These are phyloP conservation scores for Xylariaceae sp. DNA, from an alignment of 2,329 filamentous ascomycete genomes.

Conservation along the genomic window DNA sequence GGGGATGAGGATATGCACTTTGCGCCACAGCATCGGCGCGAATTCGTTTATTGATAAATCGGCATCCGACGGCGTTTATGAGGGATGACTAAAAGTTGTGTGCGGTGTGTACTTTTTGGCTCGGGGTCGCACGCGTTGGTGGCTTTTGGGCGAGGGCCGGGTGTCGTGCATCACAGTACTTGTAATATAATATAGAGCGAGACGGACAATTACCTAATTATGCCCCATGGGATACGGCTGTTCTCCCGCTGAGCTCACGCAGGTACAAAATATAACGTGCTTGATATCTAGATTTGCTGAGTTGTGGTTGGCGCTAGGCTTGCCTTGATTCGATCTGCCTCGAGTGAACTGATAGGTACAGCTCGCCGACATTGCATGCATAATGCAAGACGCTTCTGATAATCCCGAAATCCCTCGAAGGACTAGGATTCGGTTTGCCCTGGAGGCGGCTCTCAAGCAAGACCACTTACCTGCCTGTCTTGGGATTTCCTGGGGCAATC, in stretches of 20 bases:
- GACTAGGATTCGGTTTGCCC: too few relatives aligned
- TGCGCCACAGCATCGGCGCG: conserved; percentile 8
- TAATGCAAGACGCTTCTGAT: too few relatives aligned
- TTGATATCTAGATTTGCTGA: neutral
- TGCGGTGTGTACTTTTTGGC: conserved; percentile 14
- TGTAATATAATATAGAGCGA: conserved; percentile 23
- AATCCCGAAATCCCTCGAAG: too few relatives aligned
- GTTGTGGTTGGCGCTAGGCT: too few relatives aligned
- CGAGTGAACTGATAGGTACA: too few relatives aligned
- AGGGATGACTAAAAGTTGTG: conserved; percentile 14
- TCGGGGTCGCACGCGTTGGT: neutral
- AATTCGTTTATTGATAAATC: conserved; percentile 12
- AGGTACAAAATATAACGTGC: neutral
- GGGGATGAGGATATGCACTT: conserved; percentile 10
- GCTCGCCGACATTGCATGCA: too few relatives aligned
- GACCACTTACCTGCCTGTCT: too few relatives aligned
- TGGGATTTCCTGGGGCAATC: too few relatives aligned
- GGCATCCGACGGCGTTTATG: conserved; percentile 24
- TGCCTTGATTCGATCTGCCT: neutral
- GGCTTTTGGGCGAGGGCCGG: conserved; percentile 5
- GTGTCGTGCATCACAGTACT: neutral
- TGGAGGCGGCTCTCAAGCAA: too few relatives aligned
- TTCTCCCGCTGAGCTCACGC: neutral
- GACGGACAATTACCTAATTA: neutral
- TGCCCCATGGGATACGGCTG: neutral